Evolutionary conservation across 345 rosid species (phyloP).

Genomic region (Abelmoschus esculentus): DNA sequence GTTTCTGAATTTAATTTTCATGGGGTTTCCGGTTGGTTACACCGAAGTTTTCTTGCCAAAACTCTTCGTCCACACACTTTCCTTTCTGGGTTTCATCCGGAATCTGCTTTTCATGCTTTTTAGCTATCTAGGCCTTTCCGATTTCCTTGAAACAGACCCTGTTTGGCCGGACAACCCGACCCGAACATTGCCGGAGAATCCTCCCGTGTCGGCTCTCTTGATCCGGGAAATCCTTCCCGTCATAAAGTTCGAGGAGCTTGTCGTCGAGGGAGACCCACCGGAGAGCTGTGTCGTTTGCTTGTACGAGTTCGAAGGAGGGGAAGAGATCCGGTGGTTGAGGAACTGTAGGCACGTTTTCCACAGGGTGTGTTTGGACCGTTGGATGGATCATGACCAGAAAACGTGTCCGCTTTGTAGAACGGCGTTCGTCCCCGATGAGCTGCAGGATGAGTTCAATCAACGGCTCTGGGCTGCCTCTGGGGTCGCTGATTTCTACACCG

Average conservation of each 20-base stretch:
- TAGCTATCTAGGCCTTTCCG: constrained; percentile 57
- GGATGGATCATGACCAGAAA: constrained; percentile 88
- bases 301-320: constrained; percentile 62
- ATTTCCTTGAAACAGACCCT: constrained; percentile 64
- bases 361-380: constrained; percentile 74
- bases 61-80: constrained; percentile 57
- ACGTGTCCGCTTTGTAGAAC: constrained; percentile 92
- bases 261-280: constrained; percentile 36
- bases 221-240: constrained; percentile 86
- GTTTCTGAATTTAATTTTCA: constrained; percentile 9
- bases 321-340: constrained; percentile 74
- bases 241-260: constrained; percentile 48
- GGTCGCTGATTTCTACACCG: constrained; percentile 46
- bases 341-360: constrained; percentile 83
- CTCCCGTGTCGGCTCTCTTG: constrained; percentile 60
- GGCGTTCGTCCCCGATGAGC: constrained; percentile 64
- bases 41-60: constrained; percentile 66
- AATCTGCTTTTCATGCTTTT: constrained; percentile 44
- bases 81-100: constrained; percentile 57
- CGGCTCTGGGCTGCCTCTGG: constrained; percentile 70
- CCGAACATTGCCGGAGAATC: constrained; percentile 21
- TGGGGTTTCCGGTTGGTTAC: constrained; percentile 89
- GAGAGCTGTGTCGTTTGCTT: constrained; percentile 82
- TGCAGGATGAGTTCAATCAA: constrained; percentile 77
- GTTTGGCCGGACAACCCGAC: constrained; percentile 45